Evolutionary conservation across 2,329 filamentous ascomycete genomes (phyloP).

Genomic region (Aspergillus eucalypticola): DNA sequence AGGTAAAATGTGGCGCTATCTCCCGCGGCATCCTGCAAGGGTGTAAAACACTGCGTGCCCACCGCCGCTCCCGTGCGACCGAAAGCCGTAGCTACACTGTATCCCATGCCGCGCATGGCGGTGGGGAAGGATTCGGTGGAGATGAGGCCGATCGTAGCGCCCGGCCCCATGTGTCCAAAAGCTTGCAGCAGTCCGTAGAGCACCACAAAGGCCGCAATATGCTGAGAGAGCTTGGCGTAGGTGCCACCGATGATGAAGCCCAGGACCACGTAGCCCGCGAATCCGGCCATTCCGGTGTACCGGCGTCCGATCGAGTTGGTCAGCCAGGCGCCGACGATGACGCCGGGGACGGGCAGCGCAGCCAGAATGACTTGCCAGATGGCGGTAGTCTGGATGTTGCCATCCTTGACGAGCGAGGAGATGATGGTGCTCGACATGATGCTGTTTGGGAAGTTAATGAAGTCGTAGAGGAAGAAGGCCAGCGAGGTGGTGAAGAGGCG

Average conservation of each 20-base stretch:
- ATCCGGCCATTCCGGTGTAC: conserved; percentile 34
- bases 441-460: conserved; percentile 41
- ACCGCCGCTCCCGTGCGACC: conserved; percentile 38
- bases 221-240: conserved; percentile 26
- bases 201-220: conserved; percentile 37
- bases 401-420: conserved; percentile 32
- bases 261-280: conserved; percentile 29
- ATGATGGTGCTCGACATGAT: conserved; percentile 41
- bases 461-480: conserved; percentile 41
- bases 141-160: conserved; percentile 36
- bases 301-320: conserved; percentile 35
- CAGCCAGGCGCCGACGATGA: conserved; percentile 36
- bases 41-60: conserved; percentile 38
- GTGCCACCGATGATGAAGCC: conserved; percentile 37
- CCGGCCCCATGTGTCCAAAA: conserved; percentile 38
- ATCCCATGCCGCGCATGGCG: conserved; percentile 35
- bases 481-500: conserved; percentile 33
- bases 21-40: conserved; percentile 31
- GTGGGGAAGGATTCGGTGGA: conserved; percentile 37
- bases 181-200: conserved; percentile 36
- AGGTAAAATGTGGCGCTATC: conserved; percentile 37
- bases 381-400: conserved; percentile 36
- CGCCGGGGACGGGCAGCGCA: conserved; percentile 36
- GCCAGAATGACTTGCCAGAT: conserved; percentile 40
- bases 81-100: conserved; percentile 36